Conservation (phyloP, 257 asterid species). For the Thymus quinquecostatus region DNA sequence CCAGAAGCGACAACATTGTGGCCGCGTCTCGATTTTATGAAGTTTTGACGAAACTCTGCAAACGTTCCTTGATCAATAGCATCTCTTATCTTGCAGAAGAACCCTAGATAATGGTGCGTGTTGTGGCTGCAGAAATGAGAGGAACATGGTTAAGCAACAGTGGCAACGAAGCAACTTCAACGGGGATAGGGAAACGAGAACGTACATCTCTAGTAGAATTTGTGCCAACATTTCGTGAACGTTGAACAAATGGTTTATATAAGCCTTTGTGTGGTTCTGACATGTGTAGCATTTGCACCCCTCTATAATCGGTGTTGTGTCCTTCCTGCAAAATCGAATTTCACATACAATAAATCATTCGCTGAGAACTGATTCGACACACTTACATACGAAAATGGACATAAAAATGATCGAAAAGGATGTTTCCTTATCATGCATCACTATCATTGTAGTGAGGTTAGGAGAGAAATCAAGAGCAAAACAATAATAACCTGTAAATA, state of each 20-base stretch:
- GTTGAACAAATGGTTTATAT: constrained; percentile 85
- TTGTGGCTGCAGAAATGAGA: constrained; percentile 64
- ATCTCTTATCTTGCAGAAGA: constrained; percentile 77
- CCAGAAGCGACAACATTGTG: constrained; percentile 28
- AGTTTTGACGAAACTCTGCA: constrained; percentile 58
- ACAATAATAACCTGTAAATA: constrained; percentile 61
- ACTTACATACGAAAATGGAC: no score
- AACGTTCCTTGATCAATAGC: constrained; percentile 68
- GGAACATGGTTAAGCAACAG: no score
- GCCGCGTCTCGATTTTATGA: constrained; percentile 61
- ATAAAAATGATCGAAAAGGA: background rate
- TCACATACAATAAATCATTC: background rate
- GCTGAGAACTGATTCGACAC: no score
- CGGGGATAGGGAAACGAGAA: constrained; percentile 2
- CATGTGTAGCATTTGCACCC: constrained; percentile 83
- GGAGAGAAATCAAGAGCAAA: constrained; percentile 7
- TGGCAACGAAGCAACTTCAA: background rate
- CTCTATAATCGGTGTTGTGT: constrained; percentile 60
- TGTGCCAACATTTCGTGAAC: constrained; percentile 97
- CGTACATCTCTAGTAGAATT: constrained; percentile 85
- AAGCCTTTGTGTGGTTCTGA: constrained; percentile 86
- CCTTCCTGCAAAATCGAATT: constrained; percentile 62
- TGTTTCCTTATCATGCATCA: constrained; percentile 21
- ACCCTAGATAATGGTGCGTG: constrained; percentile 87
- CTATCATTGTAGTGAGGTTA: background rate